Evolutionary conservation across 2,329 filamentous ascomycete species (phyloP), one percentile per base, ranked within the genome.

Genomic region (Claviceps fusiformis): DNA sequence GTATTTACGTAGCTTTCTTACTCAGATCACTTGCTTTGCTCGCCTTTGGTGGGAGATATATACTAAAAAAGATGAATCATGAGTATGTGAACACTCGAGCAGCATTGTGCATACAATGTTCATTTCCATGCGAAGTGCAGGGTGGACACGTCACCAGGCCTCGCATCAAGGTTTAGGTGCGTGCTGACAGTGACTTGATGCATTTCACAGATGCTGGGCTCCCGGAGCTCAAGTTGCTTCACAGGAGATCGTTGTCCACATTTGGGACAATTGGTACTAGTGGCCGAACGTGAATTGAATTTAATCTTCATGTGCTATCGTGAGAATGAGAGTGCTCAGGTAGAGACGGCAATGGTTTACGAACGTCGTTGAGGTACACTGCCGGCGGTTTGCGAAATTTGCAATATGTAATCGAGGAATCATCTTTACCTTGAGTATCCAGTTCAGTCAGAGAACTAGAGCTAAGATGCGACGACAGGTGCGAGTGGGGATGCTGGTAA

Each of bases 301-400:
- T n/a, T 29, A 11, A 11, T 52, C 15, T 3, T 44, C 27, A 55
- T 73, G 67, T 58, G 71, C 68, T 3, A 71, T 73, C 45, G 74
- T 70, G 51, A 71, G 58, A 59, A 15, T 54, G 27, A 15, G 58
- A 55, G 39, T 63, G 58, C 52, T 63, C 61, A 7, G 61, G 61
- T 8, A 63, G 59, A 35, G 60, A 62, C 8, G 62, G 74, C 2
- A 77, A 62, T 3, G 73, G 73, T 56, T 76, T 76, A 43, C 72
- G 68, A 13, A 65, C 59, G 29, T 61, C 64, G 10, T 55, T 59
- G 7, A 62, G 61, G 27, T 39, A 44, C 8, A 39, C 27, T 50
- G 45, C 52, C 24, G 51, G 37, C 11, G 54, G 37, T 27, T 53
- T 56, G 24, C 45, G 53, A 35, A 43, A 10, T 33, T 47, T 50